Conservation (phyloP, 2,329 filamentous ascomycete species). For the Colletotrichum magnum region DNA sequence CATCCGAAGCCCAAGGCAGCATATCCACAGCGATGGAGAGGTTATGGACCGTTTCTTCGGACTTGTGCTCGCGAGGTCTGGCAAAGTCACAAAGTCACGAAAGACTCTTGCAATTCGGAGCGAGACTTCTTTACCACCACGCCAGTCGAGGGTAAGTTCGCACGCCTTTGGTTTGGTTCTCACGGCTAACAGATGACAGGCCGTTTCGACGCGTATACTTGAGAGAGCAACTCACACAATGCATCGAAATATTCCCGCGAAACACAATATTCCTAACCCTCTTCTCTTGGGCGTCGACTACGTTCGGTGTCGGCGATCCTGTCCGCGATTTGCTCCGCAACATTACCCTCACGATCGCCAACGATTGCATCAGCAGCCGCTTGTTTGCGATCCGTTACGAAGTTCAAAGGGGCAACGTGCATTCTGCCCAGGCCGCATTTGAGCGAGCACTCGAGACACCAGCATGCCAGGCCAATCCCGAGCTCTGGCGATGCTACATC, state of each 20-base stretch:
- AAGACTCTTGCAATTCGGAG: constrained; percentile 76
- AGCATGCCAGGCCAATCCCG: constrained; percentile 54
- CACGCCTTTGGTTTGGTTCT: not conserved
- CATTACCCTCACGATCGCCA: constrained; percentile 58
- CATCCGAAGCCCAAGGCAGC: constrained; percentile 66
- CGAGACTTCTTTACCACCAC: constrained; percentile 77
- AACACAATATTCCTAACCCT: constrained; percentile 84
- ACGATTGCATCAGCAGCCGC: constrained; percentile 60
- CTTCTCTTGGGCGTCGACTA: constrained; percentile 80
- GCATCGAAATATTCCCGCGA: constrained; percentile 75
- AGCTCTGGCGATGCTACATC: constrained; percentile 66
- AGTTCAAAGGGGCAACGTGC: constrained; percentile 60
- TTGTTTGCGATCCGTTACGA: constrained; percentile 68
- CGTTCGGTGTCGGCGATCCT: constrained; percentile 81
- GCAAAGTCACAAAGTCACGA: constrained; percentile 64
- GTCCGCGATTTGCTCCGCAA: constrained; percentile 76
- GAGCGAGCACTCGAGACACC: constrained; percentile 64
- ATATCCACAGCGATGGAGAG: constrained; percentile 64
- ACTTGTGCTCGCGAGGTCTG: constrained; percentile 56
- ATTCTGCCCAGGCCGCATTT: constrained; percentile 66
- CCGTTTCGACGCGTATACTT: constrained; percentile 78
- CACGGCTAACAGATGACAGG: constrained; percentile 51
- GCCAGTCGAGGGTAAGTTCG: constrained; percentile 66
- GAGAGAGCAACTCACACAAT: constrained; percentile 71
- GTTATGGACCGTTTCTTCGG: constrained; percentile 58